These are phyloP conservation scores for Solanum lycopersicoides DNA, from an alignment of 257 asterid species.

Conservation along the genomic window DNA sequence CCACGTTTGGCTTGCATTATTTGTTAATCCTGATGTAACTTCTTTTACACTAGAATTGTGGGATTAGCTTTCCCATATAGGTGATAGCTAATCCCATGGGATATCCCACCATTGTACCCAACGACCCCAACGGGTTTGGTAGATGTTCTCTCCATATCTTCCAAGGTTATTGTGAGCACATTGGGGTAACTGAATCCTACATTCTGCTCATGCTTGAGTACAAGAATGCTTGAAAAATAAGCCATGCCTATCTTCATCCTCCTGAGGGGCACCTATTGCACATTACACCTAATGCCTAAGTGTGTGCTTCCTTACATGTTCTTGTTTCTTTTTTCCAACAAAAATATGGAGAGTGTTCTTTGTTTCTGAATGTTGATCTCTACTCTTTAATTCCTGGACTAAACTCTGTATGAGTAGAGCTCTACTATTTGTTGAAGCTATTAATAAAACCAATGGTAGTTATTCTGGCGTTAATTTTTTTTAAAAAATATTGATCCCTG, in stretches of 20 bases:
- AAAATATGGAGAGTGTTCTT: not conserved
- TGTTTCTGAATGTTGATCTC: not conserved
- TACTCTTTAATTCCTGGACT: not conserved
- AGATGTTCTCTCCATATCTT: not conserved
- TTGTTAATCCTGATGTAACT: not conserved
- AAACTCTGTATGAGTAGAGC: not conserved
- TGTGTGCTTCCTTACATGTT: not conserved
- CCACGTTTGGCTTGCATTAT: not conserved
- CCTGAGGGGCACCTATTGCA: not conserved
- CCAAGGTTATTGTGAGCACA: not conserved
- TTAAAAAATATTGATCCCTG: not conserved
- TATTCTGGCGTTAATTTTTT: not conserved
- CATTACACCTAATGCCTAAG: not conserved
- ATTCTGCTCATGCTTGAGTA: not conserved
- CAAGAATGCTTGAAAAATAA: not conserved
- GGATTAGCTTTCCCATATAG: not conserved
- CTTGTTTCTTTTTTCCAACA: not conserved
- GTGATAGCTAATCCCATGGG: not conserved
- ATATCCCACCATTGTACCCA: not conserved
- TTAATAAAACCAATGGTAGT: not conserved
- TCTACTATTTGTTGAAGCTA: not conserved
- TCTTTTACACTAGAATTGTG: not conserved
- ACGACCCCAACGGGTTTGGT: not conserved
- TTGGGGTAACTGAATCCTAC: not conserved
- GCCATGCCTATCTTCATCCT: not conserved